Evolutionary conservation across 164 flowering plant genomes (phyloP), one percentile per base, ranked within the genome.

Genomic region (Kingdonia uniflora): DNA sequence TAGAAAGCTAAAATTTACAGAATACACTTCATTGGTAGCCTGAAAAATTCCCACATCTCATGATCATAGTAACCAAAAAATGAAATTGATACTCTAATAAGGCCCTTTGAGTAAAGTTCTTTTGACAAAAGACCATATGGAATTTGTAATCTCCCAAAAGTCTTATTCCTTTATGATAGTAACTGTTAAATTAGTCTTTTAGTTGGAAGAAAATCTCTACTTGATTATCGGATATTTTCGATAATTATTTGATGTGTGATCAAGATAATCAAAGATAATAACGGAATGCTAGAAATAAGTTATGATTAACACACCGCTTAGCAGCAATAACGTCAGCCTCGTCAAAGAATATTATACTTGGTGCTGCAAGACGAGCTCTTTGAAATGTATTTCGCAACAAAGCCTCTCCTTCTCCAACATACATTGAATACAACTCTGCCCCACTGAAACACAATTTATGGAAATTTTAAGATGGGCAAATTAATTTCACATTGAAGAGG

Each of bases 381-480:
- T 70, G 83, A 62, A 89, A 89, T 52, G 89, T 84, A 63, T 79
- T 83, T 12, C 99, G 89, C 62, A 89, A 59, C 62, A 86, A 71
- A 56, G 96, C 86, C 72, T 94, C 99, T 46, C 99, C 96, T 64
- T 94, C 99, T 65, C 99, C 99, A 62, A 89, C 99, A 71, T 94
- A 94, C 97, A 84, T 94, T 17, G 97, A 88, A 55, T 71, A 88
- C 38, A 89, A 62, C 49, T 94, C 97, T 73, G 99, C 99, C 65
- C 96, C 85, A 80, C 99, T 92, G 74, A 55, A 21, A 23, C 40
- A 69, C 14, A 54, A 14, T 51, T 63, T 42, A 57, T 61, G 40
- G 56, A 42, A 19, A 8, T 20, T 56, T 49, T 50, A 62, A 45
- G n/a, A 56, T 21, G 24, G n/a, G 51, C 4, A 55, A 16, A 16